Base-by-base conservation (phyloP, 2,329 filamentous ascomycete species). In the Aspergillus floridensis region DNA sequence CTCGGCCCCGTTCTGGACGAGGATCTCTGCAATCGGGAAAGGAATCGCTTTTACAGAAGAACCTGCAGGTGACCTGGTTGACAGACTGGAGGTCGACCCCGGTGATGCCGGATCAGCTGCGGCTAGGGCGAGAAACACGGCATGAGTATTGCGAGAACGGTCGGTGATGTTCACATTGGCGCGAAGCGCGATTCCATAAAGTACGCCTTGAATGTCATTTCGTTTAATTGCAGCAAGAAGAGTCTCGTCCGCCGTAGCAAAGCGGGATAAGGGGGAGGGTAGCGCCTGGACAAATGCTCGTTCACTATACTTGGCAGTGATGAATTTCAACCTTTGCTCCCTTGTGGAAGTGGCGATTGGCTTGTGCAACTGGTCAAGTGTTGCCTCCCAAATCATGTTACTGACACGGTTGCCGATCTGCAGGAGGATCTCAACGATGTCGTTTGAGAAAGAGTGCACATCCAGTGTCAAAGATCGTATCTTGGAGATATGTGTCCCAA, bases 401-500 rank as follows among this genome's bases (percentile, higher is more conserved):
- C 93, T 95, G 54, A 97, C 87, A 53, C 93, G 87, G 74, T 99
- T 99, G 63, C 96, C 96, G 63, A 99, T 87, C 59, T 93, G 87
- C 59, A 97, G 81, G 47, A 99, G 83, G 51, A 99, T 84, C 72
- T 99, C 96, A 74, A 99, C 90, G 73, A 98, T 96, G 80, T 99
- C 96, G 68, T 91, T 89, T 3, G 95, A 98, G 74, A 99, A 99
- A 0, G 93, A 97, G 56, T 91, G 93, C 66, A 96, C 96, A 72
- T 99, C 95, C 47, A 99, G 83, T 0, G 95, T 99, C 47, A 99
- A 83, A 12, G 95, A 98, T 56, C 95, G 90, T 46, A 99, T 87
- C 79, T 99, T 99, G 76, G 92, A 96, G 71, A 99, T 97, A 75
- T 99, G 95, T 1, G 95, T 99, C 12, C 95, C 95, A 3, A 99